These are phyloP conservation scores for Agaricus subrufescens DNA, from an alignment of 768 basidiomycete genomes.

Conservation along the genomic window DNA sequence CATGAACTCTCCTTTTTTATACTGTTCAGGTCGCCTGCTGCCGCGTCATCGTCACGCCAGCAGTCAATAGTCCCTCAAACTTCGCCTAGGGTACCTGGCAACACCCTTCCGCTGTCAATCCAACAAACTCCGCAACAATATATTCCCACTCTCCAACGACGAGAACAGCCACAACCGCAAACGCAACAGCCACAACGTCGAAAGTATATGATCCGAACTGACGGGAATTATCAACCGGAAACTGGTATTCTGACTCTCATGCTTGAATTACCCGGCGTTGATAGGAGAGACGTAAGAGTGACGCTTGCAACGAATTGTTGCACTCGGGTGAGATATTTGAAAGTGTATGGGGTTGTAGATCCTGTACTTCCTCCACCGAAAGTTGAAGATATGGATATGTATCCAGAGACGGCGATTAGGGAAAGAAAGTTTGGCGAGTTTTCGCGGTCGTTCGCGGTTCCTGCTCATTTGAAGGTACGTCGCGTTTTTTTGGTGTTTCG, in stretches of 20 bases:
- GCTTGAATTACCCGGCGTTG: constrained; percentile 69
- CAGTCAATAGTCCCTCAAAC: constrained; percentile 10
- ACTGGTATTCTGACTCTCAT: constrained; percentile 50
- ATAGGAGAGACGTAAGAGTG: constrained; percentile 51
- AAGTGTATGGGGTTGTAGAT: constrained; percentile 42
- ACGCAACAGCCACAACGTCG: background rate
- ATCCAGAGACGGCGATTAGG: constrained; percentile 11
- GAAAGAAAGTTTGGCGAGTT: constrained; percentile 23
- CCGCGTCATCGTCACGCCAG: background rate
- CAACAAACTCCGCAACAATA: constrained; percentile 12
- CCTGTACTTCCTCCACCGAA: constrained; percentile 31
- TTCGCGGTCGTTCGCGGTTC: constrained; percentile 21
- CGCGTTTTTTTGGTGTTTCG: background rate
- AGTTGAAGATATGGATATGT: constrained; percentile 14
- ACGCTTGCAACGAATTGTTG: constrained; percentile 55
- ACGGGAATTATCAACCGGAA: constrained; percentile 52
- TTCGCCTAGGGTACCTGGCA: constrained; percentile 12
- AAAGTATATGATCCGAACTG: constrained; percentile 48
- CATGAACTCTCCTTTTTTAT: background rate
- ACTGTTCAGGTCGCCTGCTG: constrained; percentile 17
- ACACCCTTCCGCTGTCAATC: constrained; percentile 11
- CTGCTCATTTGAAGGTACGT: constrained; percentile 21
- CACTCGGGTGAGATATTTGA: constrained; percentile 60
- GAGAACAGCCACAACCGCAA: too few species aligned
- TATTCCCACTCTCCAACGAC: background rate